A percentile compares a stretch with the other conserved stretches of the same genome.
Conservation (phyloP, 1,284 basidiomycete genomes). For the Sanghuangporus weigelae region DNA sequence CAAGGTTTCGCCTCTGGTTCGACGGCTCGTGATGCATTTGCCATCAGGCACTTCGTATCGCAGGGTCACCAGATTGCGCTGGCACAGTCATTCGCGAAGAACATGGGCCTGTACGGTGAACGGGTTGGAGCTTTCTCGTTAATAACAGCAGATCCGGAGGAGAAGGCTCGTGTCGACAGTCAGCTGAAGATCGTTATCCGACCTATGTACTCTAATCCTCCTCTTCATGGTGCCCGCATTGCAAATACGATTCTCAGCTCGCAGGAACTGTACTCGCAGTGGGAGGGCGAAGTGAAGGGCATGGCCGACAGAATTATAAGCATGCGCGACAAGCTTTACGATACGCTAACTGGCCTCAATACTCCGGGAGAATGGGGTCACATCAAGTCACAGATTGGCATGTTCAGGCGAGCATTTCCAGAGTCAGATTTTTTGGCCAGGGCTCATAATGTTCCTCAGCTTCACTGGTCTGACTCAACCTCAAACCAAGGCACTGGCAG, state of each 20-base stretch:
- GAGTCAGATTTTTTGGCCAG: constrained; percentile 11
- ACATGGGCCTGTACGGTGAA: constrained; percentile 98
- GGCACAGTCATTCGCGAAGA: constrained; percentile 96
- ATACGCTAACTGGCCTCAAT: constrained; percentile 74
- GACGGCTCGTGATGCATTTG: constrained; percentile 87
- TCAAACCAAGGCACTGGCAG: constrained; percentile 84
- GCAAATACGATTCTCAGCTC: constrained; percentile 81
- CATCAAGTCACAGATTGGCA: constrained; percentile 95
- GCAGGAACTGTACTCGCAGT: constrained; percentile 76
- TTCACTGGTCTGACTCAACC: constrained; percentile 83
- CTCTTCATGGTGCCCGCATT: constrained; percentile 90
- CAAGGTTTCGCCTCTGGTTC: constrained; percentile 93
- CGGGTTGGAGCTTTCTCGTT: constrained; percentile 95
- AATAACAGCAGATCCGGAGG: constrained; percentile 66
- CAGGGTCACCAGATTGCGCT: constrained; percentile 85
- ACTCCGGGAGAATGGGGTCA: constrained; percentile 96
- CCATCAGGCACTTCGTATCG: constrained; percentile 90
- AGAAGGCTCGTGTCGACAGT: constrained; percentile 86
- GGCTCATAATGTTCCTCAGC: constrained; percentile 33
- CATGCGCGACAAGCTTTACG: constrained; percentile 87
- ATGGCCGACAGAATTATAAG: constrained; percentile 97
- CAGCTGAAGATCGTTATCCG: constrained; percentile 97
- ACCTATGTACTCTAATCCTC: constrained; percentile 98
- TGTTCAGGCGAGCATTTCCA: constrained; percentile 65
- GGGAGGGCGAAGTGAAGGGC: constrained; percentile 88